These are phyloP conservation scores for Stephanocyclus meneghinianus DNA, from an alignment of 352 stramenopile species.

Conservation along the genomic window DNA sequence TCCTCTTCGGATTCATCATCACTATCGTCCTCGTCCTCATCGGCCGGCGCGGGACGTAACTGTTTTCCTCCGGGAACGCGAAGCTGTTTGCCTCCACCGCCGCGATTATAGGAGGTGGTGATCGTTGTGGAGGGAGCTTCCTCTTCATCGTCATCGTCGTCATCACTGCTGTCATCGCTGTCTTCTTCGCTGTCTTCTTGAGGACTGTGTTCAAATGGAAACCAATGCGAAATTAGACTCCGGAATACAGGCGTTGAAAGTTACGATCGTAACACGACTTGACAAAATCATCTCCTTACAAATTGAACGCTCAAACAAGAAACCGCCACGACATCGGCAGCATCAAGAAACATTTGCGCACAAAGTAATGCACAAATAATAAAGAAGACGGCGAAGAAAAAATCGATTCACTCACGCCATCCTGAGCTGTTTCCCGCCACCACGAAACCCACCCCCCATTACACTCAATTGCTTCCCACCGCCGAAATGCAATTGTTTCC, in stretches of 20 bases:
- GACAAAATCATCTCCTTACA: background rate
- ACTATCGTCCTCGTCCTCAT: slow-evolving; percentile 34
- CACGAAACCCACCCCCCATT: slow-evolving; percentile 19
- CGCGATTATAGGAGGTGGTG: slow-evolving; percentile 10
- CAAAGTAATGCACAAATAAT: background rate
- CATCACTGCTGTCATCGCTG: slow-evolving; percentile 38
- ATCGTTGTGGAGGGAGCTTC: slow-evolving; percentile 14
- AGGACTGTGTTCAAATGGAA: slow-evolving; percentile 17
- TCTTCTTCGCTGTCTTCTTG: slow-evolving; percentile 58
- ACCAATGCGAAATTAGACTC: background rate
- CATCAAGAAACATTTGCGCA: too few relatives aligned
- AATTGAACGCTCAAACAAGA: too few relatives aligned
- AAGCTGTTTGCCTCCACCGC: slow-evolving; percentile 64
- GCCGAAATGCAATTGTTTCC: slow-evolving; percentile 29
- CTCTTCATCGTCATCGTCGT: slow-evolving; percentile 51
- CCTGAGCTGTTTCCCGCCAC: slow-evolving; percentile 72
- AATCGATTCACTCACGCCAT: slow-evolving; percentile 47
- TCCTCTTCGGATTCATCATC: slow-evolving; percentile 39
- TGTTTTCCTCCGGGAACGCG: slow-evolving; percentile 59
- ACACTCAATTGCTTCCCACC: slow-evolving; percentile 57
- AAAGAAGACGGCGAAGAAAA: background rate
- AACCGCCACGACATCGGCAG: too few relatives aligned
- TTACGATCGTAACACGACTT: background rate
- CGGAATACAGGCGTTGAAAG: background rate
- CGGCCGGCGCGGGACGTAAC: slow-evolving; percentile 51